Evolutionary conservation across 2,329 filamentous ascomycete species (phyloP).

Genomic region (Septoria linicola): DNA sequence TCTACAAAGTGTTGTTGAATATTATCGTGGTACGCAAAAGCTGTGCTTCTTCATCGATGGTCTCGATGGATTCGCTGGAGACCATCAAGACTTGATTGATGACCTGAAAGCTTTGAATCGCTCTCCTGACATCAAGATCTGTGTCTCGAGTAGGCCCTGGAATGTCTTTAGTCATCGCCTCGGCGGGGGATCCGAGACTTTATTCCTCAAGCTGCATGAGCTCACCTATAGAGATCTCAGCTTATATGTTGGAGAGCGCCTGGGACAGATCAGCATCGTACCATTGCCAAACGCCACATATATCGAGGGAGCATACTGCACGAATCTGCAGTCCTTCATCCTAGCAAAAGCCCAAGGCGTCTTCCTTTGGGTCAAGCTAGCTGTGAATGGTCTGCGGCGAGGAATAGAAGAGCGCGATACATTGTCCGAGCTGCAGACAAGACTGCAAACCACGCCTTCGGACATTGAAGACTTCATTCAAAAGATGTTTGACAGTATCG

Average conservation of each 20-base stretch:
- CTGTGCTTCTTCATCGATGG: slow-evolving; percentile 22
- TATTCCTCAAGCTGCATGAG: no score
- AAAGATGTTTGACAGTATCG: slow-evolving; percentile 3
- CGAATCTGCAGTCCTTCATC: no score
- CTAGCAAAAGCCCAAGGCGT: background rate
- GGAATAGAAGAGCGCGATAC: background rate
- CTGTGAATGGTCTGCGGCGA: background rate
- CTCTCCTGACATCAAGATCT: slow-evolving; percentile 21
- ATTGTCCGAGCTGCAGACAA: background rate
- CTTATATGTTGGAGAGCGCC: no score
- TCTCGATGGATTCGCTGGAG: slow-evolving; percentile 22
- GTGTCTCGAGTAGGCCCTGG: slow-evolving; percentile 27
- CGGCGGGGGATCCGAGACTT: no score
- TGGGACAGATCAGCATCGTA: no score
- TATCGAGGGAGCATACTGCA: no score
- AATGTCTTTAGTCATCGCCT: slow-evolving; percentile 13
- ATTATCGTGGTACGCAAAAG: background rate
- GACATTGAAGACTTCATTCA: background rate
- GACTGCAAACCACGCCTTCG: background rate
- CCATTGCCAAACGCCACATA: no score
- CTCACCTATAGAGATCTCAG: no score
- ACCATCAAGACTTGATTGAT: slow-evolving; percentile 8
- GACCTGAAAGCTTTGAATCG: slow-evolving; percentile 1
- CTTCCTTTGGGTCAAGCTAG: slow-evolving; percentile 1
- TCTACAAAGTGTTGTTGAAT: background rate